phyloP scores from a whole-genome alignment of 345 rosid species.

The Salix caprea region DNA sequence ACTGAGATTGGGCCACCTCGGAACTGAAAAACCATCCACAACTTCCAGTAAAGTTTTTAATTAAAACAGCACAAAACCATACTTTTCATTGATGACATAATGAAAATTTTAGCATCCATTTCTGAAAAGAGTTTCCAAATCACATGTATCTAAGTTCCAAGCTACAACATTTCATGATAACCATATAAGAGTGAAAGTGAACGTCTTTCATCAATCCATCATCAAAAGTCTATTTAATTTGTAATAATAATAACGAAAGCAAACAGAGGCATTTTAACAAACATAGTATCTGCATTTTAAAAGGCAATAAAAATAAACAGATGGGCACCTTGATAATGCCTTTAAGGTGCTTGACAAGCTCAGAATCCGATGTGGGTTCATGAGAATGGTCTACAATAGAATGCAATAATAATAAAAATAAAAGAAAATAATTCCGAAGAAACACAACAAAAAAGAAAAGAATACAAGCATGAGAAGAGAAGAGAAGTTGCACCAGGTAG shows the following conservation, averaged over 20 bases:
- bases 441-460: background rate
- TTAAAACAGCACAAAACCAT: background rate
- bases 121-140: background rate
- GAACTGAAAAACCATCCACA: constrained; percentile 41
- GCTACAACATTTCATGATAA: background rate
- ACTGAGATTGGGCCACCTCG: constrained; percentile 90
- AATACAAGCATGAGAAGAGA: background rate
- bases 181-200: background rate
- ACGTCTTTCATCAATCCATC: background rate
- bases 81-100: background rate
- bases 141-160: background rate
- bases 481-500: constrained; percentile 39
- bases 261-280: constrained; percentile 10
- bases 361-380: constrained; percentile 50
- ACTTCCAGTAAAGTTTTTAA: background rate
- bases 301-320: background rate
- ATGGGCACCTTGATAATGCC: constrained; percentile 73
- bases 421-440: background rate
- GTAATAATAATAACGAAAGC: background rate
- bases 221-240: background rate
- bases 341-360: constrained; percentile 86
- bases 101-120: background rate
- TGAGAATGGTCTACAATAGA: constrained; percentile 58
- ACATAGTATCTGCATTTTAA: background rate
- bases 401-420: background rate